Base-by-base conservation (phyloP, 345 rosid genomes). In the Salix purpurea region DNA sequence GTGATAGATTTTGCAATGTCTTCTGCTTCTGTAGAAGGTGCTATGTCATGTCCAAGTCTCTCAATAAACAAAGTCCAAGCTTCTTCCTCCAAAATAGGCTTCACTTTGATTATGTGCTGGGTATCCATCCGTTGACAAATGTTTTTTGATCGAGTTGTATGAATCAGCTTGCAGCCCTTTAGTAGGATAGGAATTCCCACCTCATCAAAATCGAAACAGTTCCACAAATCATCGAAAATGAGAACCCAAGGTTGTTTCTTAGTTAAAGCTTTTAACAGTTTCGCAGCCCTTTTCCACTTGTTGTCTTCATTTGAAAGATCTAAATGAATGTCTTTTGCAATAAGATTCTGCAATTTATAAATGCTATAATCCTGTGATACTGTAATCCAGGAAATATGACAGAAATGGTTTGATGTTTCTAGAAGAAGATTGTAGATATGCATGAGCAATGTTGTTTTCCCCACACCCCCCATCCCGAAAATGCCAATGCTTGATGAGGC, bases 221-320 rank as follows among this genome's bases (percentile, higher is more conserved):
- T 24, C 82, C 69, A 68, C 30, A 75, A 13, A 58, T 64, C 81
- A 50, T 81, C 79, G 4, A 70, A 21, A 48, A 77, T 70, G 9
- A 77, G 69, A 24, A 81, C 65, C 65, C 19, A 78, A 7, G 28
- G 28, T 14, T 15, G 37, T 9, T 36, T 50, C 28, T 12, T 12
- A 0, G 2, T 58, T n/a, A 71, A 13, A 6, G 39, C 32, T 3
- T 71, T 36, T 11, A 12, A 71, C 34, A 82, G 2, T 32, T 6
- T 44, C 21, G 73, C 79, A 2, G 79, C 74, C 11, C 67, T 23
- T 28, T 23, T 75, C 37, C 2, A 67, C 13, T 14, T 56, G 16
- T 78, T 79, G 19, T 61, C 67, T 18, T 37, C 54, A n/a, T 28
- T 5, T 0, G 71, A 23, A 24, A 73, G 64, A 26, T 50, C 50